Evolutionary conservation across 371 early-diverging fungal species (phyloP), one percentile per base, ranked within the genome.

Genomic region (Mucor lusitanicus): DNA sequence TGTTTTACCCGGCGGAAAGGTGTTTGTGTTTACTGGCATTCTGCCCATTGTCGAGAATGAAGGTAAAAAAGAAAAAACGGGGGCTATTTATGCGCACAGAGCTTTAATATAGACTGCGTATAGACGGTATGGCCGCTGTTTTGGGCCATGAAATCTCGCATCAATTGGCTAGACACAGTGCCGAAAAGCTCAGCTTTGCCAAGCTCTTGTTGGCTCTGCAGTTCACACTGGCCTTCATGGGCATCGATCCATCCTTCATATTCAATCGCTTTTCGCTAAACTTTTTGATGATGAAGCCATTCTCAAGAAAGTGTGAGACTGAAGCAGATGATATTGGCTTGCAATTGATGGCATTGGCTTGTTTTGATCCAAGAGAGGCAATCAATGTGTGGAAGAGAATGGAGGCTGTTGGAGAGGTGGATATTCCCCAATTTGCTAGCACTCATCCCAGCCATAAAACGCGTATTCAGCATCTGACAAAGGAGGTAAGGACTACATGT

Each of bases 241-340:
- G 83, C 9, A 75, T 84, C 61, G 84, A 87, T 39, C 83, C 85
- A 3, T 76, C 78, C 0, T 72, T 85, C 28, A 33, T 89, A 11
- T 68, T 86, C 19, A 90, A 85, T 53, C 77, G 79, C 6, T 35
- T 86, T 5, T 73, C 91, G 33, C 25, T 84, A 54, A 83, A 84
- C n/a, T 75, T 90, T 63, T 78, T 90, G 23, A 68, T 93, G 56
- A 72, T 85, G 80, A 85, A 90, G 65, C 97, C 97, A 13, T 95
- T 95, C 70, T 93, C 93, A 40, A 82, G 98, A 13, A 89, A 90
- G 69, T 92, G 92, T 67, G 98, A 98, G 75, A 85, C 83, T 21
- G 98, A 98, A 72, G 98, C 98, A 5, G 98, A 98, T 75, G 78
- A 84, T 39, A 92, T 97, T 71, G 95, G 97, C 0, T 75, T 98